These are phyloP conservation scores for Acorus gramineus DNA, from an alignment of 106 monocot species.

Conservation along the genomic window DNA sequence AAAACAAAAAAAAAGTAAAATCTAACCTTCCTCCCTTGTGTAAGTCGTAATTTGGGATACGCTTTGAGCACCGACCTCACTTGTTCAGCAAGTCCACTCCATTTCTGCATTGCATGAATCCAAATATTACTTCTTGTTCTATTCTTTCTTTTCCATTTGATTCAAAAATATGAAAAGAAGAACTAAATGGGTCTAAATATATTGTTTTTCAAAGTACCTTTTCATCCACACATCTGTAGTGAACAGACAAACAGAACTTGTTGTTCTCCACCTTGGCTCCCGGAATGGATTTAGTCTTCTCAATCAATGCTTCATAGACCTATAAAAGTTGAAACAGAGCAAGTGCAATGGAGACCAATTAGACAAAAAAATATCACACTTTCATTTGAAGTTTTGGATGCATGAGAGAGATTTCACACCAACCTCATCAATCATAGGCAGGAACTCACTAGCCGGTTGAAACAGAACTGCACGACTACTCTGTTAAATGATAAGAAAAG, in stretches of 20 bases:
- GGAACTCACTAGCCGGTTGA: slow-evolving; percentile 77
- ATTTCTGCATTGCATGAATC: slow-evolving; percentile 29
- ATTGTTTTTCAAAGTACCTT: slow-evolving; percentile 16
- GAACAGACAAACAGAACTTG: slow-evolving; percentile 70
- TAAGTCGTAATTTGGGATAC: slow-evolving; percentile 52
- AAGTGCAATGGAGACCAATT: not conserved
- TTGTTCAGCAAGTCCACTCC: slow-evolving; percentile 47
- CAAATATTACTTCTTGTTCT: not conserved
- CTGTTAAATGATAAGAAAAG: slow-evolving; percentile 1
- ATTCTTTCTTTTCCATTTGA: no score
- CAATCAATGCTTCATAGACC: slow-evolving; percentile 39
- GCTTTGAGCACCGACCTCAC: slow-evolving; percentile 49
- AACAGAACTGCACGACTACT: slow-evolving; percentile 16
- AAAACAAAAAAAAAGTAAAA: no score
- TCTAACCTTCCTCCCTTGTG: slow-evolving; percentile 68
- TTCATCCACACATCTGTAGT: slow-evolving; percentile 60
- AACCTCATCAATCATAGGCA: slow-evolving; percentile 75
- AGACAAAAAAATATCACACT: not conserved
- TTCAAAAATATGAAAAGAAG: no score
- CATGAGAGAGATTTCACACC: not conserved
- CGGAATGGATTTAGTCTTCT: slow-evolving; percentile 35
- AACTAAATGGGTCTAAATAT: no score
- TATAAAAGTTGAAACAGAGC: slow-evolving; percentile 1
- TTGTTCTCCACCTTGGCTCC: slow-evolving; percentile 79
- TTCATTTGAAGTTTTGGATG: no score